Conservation (phyloP, 345 rosid genomes). For the Eucalyptus erythrocorys region DNA sequence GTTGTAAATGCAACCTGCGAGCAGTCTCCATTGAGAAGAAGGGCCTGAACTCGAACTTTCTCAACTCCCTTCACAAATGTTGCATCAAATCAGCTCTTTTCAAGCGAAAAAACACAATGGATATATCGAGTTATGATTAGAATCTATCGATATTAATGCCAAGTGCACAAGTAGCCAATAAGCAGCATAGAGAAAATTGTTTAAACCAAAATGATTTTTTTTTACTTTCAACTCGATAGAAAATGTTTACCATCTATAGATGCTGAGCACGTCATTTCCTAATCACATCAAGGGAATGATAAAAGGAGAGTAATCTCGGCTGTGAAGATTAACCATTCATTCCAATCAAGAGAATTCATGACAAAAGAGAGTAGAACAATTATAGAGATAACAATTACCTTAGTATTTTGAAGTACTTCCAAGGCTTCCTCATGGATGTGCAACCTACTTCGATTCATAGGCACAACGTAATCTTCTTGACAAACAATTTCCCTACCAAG, state of each 20-base stretch:
- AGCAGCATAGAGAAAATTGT: too few relatives aligned
- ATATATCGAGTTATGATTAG: background rate
- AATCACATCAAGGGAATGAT: background rate
- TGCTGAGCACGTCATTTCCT: background rate
- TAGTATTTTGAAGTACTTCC: background rate
- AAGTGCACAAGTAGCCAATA: background rate
- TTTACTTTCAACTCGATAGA: too few relatives aligned
- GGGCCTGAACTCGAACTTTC: background rate
- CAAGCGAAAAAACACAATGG: too few relatives aligned
- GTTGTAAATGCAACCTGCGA: background rate
- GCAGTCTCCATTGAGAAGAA: rapidly evolving
- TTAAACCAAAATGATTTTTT: background rate
- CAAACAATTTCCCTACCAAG: background rate
- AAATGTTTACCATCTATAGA: background rate
- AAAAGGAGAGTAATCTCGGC: too few relatives aligned
- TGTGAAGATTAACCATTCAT: background rate
- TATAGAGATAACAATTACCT: background rate
- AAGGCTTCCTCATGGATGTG: background rate
- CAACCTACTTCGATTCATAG: background rate
- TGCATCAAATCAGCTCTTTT: background rate
- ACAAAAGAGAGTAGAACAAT: background rate
- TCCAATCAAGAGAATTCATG: background rate
- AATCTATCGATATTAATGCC: background rate
- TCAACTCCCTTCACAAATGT: background rate
- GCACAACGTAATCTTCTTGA: background rate